Evolutionary conservation across 2,329 filamentous ascomycete genomes (phyloP).

Genomic region (Coniochaeta pulveracea): DNA sequence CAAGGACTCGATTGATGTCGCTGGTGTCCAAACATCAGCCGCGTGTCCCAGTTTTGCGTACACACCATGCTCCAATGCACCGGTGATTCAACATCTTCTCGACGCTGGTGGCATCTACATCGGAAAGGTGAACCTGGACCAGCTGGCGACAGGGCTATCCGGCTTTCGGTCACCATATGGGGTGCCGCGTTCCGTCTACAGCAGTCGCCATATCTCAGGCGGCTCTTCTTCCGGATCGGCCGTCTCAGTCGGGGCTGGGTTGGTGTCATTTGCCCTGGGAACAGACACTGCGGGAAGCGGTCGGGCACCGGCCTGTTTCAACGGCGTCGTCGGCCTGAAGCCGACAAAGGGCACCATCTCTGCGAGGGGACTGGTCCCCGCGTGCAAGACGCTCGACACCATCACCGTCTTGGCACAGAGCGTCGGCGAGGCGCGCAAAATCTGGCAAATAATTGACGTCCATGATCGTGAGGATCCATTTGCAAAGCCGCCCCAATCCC

Average conservation of each 20-base stretch:
- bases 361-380: conserved; percentile 34
- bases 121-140: conserved; percentile 49
- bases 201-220: conserved; percentile 21
- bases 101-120: conserved; percentile 41
- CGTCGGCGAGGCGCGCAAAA: conserved; percentile 31
- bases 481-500: conserved; percentile 24
- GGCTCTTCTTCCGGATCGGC: conserved; percentile 45
- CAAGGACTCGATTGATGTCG: conserved; percentile 45
- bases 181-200: conserved; percentile 24
- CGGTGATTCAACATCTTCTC: conserved; percentile 33
- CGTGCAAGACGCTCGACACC: conserved; percentile 41
- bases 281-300: conserved; percentile 45
- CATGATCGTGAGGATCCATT: conserved; percentile 35
- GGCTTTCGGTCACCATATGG: conserved; percentile 49
- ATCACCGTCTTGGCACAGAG: conserved; percentile 35
- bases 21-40: conserved; percentile 35
- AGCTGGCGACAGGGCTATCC: conserved; percentile 49
- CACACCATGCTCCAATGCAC: conserved; percentile 30
- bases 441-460: conserved; percentile 34
- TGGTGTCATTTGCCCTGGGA: conserved; percentile 43
- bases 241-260: conserved; percentile 38
- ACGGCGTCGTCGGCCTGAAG: conserved; percentile 39
- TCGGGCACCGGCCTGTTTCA: conserved; percentile 40
- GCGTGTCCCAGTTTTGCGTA: conserved; percentile 38
- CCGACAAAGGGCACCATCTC: conserved; percentile 39